These are phyloP conservation scores for Leccinum uliginosum DNA, from an alignment of 768 basidiomycete genomes.

Conservation along the genomic window DNA sequence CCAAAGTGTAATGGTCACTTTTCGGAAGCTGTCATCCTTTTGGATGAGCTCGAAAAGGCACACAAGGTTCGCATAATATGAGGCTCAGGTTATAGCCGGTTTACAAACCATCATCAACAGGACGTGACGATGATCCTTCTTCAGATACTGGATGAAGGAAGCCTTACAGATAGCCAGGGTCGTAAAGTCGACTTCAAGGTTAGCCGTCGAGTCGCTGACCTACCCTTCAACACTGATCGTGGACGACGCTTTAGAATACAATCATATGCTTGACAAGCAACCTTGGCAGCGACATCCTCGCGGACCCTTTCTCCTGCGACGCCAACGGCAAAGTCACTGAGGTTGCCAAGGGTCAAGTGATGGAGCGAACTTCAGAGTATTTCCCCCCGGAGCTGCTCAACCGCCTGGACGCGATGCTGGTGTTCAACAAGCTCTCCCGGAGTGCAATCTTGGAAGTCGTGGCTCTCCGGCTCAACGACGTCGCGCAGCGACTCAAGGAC, in stretches of 20 bases:
- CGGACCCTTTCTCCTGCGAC: conserved; percentile 58
- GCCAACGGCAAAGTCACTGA: conserved; percentile 59
- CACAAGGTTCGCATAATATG: conserved; percentile 54
- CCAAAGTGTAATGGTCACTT: neutral
- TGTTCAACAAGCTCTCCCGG: conserved; percentile 87
- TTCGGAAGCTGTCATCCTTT: conserved; percentile 50
- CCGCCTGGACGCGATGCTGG: conserved; percentile 79
- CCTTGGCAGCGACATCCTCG: conserved; percentile 77
- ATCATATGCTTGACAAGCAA: conserved; percentile 91
- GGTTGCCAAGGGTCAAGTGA: conserved; percentile 60
- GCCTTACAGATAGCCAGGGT: conserved; percentile 86
- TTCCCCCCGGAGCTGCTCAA: conserved; percentile 92
- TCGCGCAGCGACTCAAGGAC: conserved; percentile 58
- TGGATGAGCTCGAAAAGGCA: conserved; percentile 73
- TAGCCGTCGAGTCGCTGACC: neutral
- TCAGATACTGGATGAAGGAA: conserved; percentile 89
- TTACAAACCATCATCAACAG: conserved; percentile 24
- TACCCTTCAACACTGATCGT: neutral
- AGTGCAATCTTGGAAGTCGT: conserved; percentile 77
- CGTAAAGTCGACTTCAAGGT: conserved; percentile 90
- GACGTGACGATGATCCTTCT: conserved; percentile 89
- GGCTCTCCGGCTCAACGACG: conserved; percentile 67
- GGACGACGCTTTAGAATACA: conserved; percentile 55
- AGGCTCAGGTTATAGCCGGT: neutral
- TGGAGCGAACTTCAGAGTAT: conserved; percentile 70